phyloP scores from a whole-genome alignment of 2,329 filamentous ascomycete species.

The Penicillium sp. region DNA sequence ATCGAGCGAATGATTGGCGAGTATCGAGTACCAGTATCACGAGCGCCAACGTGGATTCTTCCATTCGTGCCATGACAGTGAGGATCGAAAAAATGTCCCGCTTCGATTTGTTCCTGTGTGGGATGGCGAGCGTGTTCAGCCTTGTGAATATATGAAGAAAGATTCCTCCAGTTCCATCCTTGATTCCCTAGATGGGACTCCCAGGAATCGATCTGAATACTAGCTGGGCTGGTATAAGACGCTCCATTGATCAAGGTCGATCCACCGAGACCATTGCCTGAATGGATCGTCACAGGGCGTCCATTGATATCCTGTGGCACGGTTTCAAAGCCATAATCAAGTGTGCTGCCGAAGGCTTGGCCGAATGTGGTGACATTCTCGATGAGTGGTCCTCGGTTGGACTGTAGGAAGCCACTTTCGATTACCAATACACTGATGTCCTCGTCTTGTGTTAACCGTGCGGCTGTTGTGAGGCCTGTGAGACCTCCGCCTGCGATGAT shows the following conservation, averaged over 20 bases:
- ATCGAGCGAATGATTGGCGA: constrained; percentile 21
- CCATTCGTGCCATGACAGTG: constrained; percentile 23
- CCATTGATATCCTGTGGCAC: constrained; percentile 17
- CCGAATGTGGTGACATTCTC: constrained; percentile 25
- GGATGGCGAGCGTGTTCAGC: constrained; percentile 18
- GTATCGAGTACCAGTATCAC: constrained; percentile 16
- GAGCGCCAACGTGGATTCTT: constrained; percentile 17
- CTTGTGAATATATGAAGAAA: constrained; percentile 52
- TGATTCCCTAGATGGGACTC: constrained; percentile 41
- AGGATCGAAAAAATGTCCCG: constrained; percentile 18
- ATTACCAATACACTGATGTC: constrained; percentile 26
- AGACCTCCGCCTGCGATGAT: constrained; percentile 31
- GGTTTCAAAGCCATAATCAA: constrained; percentile 22
- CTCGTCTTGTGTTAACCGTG: constrained; percentile 21
- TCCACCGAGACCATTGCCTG: constrained; percentile 29
- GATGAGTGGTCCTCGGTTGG: constrained; percentile 19
- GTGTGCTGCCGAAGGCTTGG: constrained; percentile 24
- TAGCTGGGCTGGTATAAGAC: constrained; percentile 29
- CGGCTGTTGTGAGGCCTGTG: constrained; percentile 27
- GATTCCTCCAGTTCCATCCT: constrained; percentile 46
- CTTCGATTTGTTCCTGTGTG: constrained; percentile 11
- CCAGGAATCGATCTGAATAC: constrained; percentile 24
- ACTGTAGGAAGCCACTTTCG: constrained; percentile 29
- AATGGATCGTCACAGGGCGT: constrained; percentile 16
- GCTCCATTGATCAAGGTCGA: constrained; percentile 28